A percentile compares a stretch with the other conserved stretches of the same genome.
Evolutionary conservation across 177 flowering plant species (phyloP).

Genomic region (Vitis hybrid): DNA sequence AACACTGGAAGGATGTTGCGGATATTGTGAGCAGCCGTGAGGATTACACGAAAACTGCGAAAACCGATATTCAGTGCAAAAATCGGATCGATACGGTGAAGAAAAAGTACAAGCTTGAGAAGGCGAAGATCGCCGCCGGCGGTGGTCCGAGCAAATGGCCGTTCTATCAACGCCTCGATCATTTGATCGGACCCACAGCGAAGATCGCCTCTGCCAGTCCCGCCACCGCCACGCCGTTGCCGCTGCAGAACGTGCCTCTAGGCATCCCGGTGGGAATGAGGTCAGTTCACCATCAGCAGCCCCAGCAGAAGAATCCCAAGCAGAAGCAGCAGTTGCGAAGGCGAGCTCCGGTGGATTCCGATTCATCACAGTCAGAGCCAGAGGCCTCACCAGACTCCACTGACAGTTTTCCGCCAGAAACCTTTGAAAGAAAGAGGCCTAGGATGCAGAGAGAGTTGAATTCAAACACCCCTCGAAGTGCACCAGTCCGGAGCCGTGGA

Average conservation of each 20-base stretch:
- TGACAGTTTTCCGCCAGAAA: conserved; percentile 52
- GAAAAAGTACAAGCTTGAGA: conserved; percentile 90
- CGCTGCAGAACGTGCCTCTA: conserved; percentile 28
- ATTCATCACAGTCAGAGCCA: conserved; percentile 26
- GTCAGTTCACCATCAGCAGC: conserved; percentile 8
- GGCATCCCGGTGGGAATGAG: conserved; percentile 51
- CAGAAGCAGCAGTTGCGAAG: conserved; percentile 16
- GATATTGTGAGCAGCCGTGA: conserved; percentile 66
- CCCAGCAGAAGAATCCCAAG: background rate
- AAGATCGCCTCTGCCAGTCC: conserved; percentile 21
- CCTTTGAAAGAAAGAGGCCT: conserved; percentile 30
- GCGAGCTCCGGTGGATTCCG: conserved; percentile 21
- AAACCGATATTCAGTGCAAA: conserved; percentile 91
- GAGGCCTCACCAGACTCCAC: conserved; percentile 42
- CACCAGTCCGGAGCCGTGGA: conserved; percentile 10
- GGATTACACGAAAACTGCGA: conserved; percentile 45
- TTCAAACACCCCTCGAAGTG: conserved; percentile 12
- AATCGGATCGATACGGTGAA: conserved; percentile 90
- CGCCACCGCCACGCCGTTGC: conserved; percentile 2
- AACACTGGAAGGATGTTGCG: conserved; percentile 91
- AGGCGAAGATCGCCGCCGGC: conserved; percentile 52
- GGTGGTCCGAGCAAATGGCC: conserved; percentile 61
- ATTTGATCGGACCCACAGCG: conserved; percentile 57
- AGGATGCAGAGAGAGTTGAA: conserved; percentile 19
- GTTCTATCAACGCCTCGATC: conserved; percentile 57